Conservation (phyloP, 164 flowering plant species). For the Nelumbo lutea region DNA sequence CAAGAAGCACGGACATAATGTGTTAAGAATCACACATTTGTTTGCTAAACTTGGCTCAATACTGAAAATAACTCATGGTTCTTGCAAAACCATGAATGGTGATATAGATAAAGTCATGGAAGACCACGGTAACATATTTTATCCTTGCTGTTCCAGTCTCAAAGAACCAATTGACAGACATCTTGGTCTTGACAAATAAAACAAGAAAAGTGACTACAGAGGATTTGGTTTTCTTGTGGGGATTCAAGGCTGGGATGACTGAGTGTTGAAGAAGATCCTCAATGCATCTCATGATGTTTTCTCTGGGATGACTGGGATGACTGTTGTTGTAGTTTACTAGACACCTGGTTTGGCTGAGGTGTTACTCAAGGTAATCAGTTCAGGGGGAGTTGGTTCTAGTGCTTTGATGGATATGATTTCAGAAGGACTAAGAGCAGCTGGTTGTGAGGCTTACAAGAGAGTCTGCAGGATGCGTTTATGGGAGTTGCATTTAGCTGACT, state of each 20-base stretch:
- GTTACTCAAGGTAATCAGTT: conserved; percentile 41
- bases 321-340: conserved; percentile 63
- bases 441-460: too few relatives aligned
- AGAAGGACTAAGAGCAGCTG: too few relatives aligned
- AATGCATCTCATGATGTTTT: conserved; percentile 42
- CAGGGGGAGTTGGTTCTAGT: conserved; percentile 25
- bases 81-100: conserved; percentile 9
- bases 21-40: conserved; percentile 40
- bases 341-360: conserved; percentile 35
- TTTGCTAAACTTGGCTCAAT: conserved; percentile 58
- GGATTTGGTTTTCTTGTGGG: conserved; percentile 74
- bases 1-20: conserved; percentile 52
- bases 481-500: too few relatives aligned
- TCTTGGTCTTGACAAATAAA: conserved; percentile 29
- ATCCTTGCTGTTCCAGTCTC: conserved; percentile 20
- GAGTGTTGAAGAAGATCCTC: conserved; percentile 40
- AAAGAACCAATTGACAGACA: conserved; percentile 32
- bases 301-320: too few relatives aligned
- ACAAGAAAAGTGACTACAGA: conserved; percentile 37
- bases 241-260: conserved; percentile 44
- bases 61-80: conserved; percentile 29
- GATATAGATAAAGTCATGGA: conserved; percentile 20
- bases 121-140: conserved; percentile 35
- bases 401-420: conserved; percentile 26
- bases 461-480: too few relatives aligned